These are phyloP conservation scores for Beta macrorhiza DNA, from an alignment of 179 eudicot species.

Conservation along the genomic window DNA sequence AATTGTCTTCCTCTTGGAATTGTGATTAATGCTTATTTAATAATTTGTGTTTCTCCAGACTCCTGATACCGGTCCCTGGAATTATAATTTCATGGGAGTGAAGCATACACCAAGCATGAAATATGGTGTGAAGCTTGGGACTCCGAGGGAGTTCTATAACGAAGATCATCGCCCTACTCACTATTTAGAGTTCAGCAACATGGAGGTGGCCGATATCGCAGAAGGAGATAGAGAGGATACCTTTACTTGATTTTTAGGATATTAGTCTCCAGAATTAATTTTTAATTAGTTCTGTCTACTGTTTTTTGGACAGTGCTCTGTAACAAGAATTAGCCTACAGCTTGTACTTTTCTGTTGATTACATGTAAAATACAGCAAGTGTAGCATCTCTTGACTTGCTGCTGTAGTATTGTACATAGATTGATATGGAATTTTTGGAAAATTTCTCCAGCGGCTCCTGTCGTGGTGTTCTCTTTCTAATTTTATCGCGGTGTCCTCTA, in stretches of 20 bases:
- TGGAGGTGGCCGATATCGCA: conserved; percentile 72
- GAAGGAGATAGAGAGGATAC: conserved; percentile 93
- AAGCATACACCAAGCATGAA: conserved; percentile 80
- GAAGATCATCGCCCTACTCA: conserved; percentile 92
- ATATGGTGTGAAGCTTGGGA: conserved; percentile 85
- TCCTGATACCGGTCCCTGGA: conserved; percentile 95
- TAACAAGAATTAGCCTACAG: background rate
- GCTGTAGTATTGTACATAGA: conserved; percentile 13
- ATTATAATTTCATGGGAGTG: conserved; percentile 97
- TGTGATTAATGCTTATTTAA: conserved; percentile 3
- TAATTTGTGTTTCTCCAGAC: conserved; percentile 34
- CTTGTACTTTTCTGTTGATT: conserved; percentile 11
- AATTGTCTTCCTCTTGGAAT: background rate
- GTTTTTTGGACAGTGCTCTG: background rate
- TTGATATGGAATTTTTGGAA: conserved; percentile 10
- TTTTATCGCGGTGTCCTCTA: background rate
- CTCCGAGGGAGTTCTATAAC: conserved; percentile 80
- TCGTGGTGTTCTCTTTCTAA: background rate
- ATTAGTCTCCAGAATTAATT: background rate
- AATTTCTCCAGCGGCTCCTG: background rate
- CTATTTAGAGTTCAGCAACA: conserved; percentile 75
- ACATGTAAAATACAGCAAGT: conserved; percentile 10
- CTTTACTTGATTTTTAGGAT: conserved; percentile 35
- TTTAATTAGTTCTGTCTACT: background rate
- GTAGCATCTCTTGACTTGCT: background rate